Evolutionary conservation across 2,329 filamentous ascomycete species (phyloP), one percentile per base, ranked within the genome.

Genomic region (Pseudopithomyces chartarum): DNA sequence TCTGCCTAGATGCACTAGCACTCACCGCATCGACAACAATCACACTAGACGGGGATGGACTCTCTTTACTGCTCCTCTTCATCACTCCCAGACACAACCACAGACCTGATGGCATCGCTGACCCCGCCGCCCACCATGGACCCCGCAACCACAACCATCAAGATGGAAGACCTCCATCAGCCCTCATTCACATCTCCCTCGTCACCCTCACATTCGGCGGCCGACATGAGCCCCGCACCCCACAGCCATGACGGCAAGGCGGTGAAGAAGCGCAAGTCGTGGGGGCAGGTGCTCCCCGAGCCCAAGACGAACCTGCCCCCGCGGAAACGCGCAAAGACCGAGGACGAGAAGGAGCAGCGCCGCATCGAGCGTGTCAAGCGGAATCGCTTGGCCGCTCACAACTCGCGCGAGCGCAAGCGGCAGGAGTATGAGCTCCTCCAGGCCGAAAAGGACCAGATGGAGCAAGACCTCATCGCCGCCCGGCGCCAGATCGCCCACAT

Each of bases 341-440:
- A 96, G 70, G 95, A 97, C 71, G 95, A 99, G 79, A 99, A 99
- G 81, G 95, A 98, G 79, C 95, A 99, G 78, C 90, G 95, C 43
- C 90, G 95, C 60, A 96, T 98, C 54, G 95, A 99, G 82, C 91
- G 95, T 60, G 95, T 99, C 63, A 91, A 98, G 68, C 90, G 95
- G 43, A 99, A 99, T 75, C 91, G 95, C 64, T 91, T 93, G 57
- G 95, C 95, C 44, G 95, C 95, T 39, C 95, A 98, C 82, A 97
- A 96, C 57, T 99, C 95, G 3, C 85, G 95, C 49, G 95, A 99
- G 78, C 90, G 93, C 58, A 97, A 97, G 84, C 87, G 93, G 55
- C 87, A 88, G 66, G 88, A 98, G 78, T 92, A 96, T 38, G 95
- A 98, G 78, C 89, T 89, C 43, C 85, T 98, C 32, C 86, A 89